Base-by-base conservation (phyloP, 768 basidiomycete species). In the Tulasnella sp. region DNA sequence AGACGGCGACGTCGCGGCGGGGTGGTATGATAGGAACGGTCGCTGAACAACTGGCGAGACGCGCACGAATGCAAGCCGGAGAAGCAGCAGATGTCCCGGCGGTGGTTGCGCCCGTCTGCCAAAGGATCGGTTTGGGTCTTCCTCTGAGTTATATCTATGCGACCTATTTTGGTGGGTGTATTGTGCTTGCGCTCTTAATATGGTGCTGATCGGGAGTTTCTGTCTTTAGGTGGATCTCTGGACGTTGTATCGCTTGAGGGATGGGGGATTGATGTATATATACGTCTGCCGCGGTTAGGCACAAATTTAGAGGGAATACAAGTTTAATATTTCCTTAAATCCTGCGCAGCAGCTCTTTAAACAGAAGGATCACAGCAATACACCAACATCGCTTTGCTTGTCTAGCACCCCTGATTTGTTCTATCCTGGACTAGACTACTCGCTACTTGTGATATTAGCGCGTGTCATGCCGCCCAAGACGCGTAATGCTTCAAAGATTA, bases 71-170 rank as follows among this genome's bases (percentile, higher is more conserved):
- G 42, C 48, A 66, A 55, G 49, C 69, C 59, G 55, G 27, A 32
- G 38, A 42, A 26, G 27, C 3, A 27, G 23, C 47, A n/a, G 47
- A 43, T 13, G 7, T 56, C 27, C 5, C 53, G n/a, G 43, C 23
- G 19, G 19, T 9, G 9, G 15, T 47, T 21, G 24, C 9, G 34
- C 34, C 34, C 3, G 27, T 44, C 29, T 19, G 30, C 51, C 27
- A 44, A 23, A 3, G 79, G 44, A 85, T 91, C 58, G 89, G 89
- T 2, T 83, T 92, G 47, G 89, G 89, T 4, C 71, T 92, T 19
- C 88, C 89, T 0, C 88, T 92, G 88, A 88, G 89, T 68, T 85
- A 88, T 66, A 90, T 92, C 34, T 91, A 82, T 70, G 83, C 89
- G 61, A 89, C 83, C 80, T 88, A 65, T 60, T 80, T 70, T 53